phyloP scores from a whole-genome alignment of 306 rosid species.

The Vigna angularis region DNA sequence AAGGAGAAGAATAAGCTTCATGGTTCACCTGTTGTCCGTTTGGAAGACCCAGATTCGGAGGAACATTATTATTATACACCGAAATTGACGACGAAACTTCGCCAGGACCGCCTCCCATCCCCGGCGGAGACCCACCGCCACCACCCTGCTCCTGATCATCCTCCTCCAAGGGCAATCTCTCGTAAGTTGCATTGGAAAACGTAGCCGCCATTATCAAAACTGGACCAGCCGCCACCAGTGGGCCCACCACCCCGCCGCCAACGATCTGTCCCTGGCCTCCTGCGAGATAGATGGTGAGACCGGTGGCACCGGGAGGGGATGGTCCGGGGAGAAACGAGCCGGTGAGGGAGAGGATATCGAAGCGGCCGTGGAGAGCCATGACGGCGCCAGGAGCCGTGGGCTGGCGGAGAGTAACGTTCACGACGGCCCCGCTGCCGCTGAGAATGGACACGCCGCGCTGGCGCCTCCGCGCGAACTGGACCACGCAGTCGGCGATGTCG shows the following conservation, averaged over 20 bases:
- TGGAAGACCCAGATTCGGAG: constrained; percentile 51
- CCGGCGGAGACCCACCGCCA: constrained; percentile 50
- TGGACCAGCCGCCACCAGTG: constrained; percentile 74
- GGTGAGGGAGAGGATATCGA: constrained; percentile 73
- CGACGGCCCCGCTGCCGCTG: constrained; percentile 73
- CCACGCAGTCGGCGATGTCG: constrained; percentile 65
- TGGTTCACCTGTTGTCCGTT: constrained; percentile 74
- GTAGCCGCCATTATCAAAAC: constrained; percentile 85
- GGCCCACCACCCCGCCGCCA: constrained; percentile 81
- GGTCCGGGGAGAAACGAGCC: constrained; percentile 83
- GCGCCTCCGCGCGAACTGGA: constrained; percentile 74
- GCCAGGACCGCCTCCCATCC: constrained; percentile 35
- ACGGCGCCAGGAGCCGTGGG: constrained; percentile 66
- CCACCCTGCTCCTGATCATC: constrained; percentile 60
- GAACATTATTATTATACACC: constrained; percentile 39
- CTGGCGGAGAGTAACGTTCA: constrained; percentile 76
- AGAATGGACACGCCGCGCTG: constrained; percentile 78
- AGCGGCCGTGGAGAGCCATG: constrained; percentile 75
- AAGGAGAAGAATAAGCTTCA: constrained; percentile 68
- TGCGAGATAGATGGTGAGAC: constrained; percentile 74
- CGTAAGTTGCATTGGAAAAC: constrained; percentile 80
- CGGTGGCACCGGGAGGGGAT: constrained; percentile 66
- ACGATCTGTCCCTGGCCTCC: constrained; percentile 86
- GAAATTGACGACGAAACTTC: constrained; percentile 54
- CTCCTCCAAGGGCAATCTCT: constrained; percentile 76